Conservation (phyloP, 306 rosid genomes). For the apple (Malus domestica) region DNA sequence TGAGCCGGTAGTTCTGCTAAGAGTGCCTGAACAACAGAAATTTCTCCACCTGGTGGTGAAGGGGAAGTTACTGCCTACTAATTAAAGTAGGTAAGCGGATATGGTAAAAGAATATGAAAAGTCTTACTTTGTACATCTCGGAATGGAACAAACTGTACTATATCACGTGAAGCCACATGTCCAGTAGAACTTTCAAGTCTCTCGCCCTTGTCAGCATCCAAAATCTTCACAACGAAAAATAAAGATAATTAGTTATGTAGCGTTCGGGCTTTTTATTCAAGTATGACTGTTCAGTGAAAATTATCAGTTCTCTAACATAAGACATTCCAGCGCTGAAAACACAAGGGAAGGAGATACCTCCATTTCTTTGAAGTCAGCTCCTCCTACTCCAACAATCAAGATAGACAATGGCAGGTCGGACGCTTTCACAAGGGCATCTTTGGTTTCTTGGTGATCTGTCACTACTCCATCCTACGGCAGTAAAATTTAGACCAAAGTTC, state of each 20-base stretch:
- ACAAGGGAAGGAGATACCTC: slow-evolving; percentile 49
- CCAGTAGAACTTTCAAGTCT: slow-evolving; percentile 83
- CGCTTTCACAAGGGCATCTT: slow-evolving; percentile 92
- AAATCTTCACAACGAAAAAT: slow-evolving; percentile 37
- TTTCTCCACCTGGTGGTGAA: slow-evolving; percentile 66
- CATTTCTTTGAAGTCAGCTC: slow-evolving; percentile 99
- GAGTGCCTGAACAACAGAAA: slow-evolving; percentile 91
- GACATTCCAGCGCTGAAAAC: background rate
- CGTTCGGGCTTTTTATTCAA: background rate
- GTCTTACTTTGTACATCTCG: slow-evolving; percentile 85
- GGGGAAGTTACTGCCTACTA: slow-evolving; percentile 2
- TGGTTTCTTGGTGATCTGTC: slow-evolving; percentile 99
- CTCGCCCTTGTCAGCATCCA: slow-evolving; percentile 95
- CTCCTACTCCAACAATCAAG: slow-evolving; percentile 97
- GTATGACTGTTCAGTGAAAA: background rate
- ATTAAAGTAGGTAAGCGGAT: background rate
- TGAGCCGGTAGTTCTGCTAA: slow-evolving; percentile 90
- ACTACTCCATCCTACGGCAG: slow-evolving; percentile 91
- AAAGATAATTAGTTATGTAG: background rate
- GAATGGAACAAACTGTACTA: slow-evolving; percentile 92
- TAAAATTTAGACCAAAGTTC: slow-evolving; percentile 20
- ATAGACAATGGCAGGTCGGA: slow-evolving; percentile 93
- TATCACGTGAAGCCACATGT: slow-evolving; percentile 90
- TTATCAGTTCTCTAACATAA: too few relatives aligned
- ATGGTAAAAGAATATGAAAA: background rate